Percentiles rank a stretch among this genome's conserved stretches.
Conservation (phyloP, 2,329 filamentous ascomycete genomes). For the Neopestalotiopsis rosae region DNA sequence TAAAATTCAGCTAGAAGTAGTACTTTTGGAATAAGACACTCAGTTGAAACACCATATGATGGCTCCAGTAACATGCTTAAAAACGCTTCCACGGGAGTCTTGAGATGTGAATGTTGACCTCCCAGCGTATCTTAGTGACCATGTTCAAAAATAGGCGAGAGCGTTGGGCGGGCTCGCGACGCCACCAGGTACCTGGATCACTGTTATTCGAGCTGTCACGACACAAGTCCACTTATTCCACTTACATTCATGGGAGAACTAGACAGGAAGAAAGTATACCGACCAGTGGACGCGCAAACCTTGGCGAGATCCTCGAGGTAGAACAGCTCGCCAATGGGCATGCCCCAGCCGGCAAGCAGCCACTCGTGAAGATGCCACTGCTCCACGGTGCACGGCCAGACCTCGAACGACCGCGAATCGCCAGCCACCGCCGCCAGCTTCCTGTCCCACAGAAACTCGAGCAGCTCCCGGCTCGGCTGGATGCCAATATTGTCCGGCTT, state of each 20-base stretch:
- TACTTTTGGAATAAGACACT: not conserved
- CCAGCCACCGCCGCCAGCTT: constrained; percentile 48
- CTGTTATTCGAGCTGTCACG: no score
- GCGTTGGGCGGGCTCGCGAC: no score
- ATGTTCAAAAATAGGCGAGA: no score
- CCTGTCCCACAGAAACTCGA: constrained; percentile 47
- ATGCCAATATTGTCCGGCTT: constrained; percentile 38
- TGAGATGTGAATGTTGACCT: no score
- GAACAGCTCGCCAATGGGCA: constrained; percentile 29
- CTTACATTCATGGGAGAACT: constrained; percentile 26
- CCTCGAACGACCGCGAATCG: constrained; percentile 46
- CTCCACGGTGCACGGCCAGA: constrained; percentile 34
- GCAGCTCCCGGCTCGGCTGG: constrained; percentile 38
- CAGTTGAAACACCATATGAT: not conserved
- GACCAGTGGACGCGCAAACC: constrained; percentile 13
- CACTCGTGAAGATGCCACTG: constrained; percentile 30
- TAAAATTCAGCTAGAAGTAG: constrained; percentile 1
- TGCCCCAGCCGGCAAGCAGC: constrained; percentile 27
- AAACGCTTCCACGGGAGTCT: no score
- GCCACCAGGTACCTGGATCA: no score
- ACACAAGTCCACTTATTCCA: not conserved
- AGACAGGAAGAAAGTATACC: constrained; percentile 25
- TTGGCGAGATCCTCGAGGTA: constrained; percentile 24
- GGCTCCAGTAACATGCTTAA: no score
- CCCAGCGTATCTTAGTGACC: no score